Percentiles rank a stretch among this genome's conserved stretches.
These are phyloP conservation scores for Ligustrum vulgare DNA, from an alignment of 257 asterid genomes.

Conservation along the genomic window DNA sequence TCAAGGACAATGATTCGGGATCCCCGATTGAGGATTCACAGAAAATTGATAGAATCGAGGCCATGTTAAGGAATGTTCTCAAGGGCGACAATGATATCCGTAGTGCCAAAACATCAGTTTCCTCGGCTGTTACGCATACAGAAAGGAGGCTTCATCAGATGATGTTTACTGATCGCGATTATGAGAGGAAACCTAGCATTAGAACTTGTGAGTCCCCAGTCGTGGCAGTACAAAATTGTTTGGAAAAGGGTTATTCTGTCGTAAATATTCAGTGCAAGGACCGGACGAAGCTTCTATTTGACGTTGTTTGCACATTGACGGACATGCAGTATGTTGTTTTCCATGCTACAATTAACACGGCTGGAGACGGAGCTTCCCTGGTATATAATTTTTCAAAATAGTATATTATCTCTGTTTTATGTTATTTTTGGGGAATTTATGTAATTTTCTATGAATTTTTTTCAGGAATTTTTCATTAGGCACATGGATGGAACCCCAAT, in stretches of 20 bases:
- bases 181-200: conserved; percentile 56
- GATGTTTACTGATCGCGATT: conserved; percentile 96
- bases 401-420: not conserved
- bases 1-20: conserved; percentile 72
- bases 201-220: conserved; percentile 38
- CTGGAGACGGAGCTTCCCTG: conserved; percentile 64
- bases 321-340: conserved; percentile 91
- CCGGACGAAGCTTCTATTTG: conserved; percentile 83
- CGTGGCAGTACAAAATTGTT: conserved; percentile 71
- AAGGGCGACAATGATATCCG: conserved; percentile 87
- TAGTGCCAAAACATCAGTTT: conserved; percentile 72
- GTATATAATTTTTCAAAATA: conserved; percentile 34
- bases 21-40: conserved; percentile 63
- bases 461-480: conserved; percentile 86
- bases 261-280: conserved; percentile 79
- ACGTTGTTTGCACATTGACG: conserved; percentile 84
- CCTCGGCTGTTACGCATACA: conserved; percentile 67
- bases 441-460: conserved; percentile 9
- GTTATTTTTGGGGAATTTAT: not conserved
- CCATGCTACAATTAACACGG: conserved; percentile 77
- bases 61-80: conserved; percentile 70
- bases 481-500: conserved; percentile 86
- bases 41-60: conserved; percentile 55
- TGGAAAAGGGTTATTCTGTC: conserved; percentile 84
- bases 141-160: conserved; percentile 98